Evolutionary conservation across 441 rosid genomes (phyloP).

Genomic region (Mallotus japonicus): DNA sequence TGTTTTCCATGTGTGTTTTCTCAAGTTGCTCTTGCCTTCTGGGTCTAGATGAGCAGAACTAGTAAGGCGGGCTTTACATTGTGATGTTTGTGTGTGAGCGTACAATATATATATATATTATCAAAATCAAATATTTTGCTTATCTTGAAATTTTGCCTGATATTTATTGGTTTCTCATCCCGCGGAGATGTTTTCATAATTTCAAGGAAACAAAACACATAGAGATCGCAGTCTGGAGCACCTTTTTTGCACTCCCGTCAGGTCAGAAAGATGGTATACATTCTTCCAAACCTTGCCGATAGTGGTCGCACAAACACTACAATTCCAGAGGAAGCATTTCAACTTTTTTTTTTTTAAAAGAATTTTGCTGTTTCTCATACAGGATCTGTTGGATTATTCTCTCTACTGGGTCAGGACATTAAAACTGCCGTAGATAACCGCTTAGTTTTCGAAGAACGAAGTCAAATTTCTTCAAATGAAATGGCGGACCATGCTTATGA

Average conservation of each 20-base stretch:
- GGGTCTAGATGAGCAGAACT: not conserved
- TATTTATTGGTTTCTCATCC: not conserved
- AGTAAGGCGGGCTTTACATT: not conserved
- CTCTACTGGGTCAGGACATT: not conserved
- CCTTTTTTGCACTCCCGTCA: not conserved
- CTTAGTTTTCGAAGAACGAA: not conserved
- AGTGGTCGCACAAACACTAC: not conserved
- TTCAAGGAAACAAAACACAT: not conserved
- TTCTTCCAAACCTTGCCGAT: conserved; percentile 1
- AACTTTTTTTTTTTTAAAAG: not conserved
- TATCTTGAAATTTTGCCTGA: not conserved
- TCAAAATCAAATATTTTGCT: no score
- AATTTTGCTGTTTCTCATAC: not conserved
- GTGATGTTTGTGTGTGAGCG: not conserved
- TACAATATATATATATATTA: no score
- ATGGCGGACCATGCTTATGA: not conserved
- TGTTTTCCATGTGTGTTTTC: not conserved
- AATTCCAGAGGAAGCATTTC: not conserved
- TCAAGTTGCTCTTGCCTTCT: not conserved
- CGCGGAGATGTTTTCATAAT: conserved; percentile 1
- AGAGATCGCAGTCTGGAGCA: not conserved
- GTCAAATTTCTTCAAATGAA: not conserved
- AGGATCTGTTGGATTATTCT: not conserved
- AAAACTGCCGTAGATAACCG: not conserved
- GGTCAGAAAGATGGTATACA: not conserved